phyloP scores from a whole-genome alignment of 345 rosid genomes.

The Boechera divaricarpa region DNA sequence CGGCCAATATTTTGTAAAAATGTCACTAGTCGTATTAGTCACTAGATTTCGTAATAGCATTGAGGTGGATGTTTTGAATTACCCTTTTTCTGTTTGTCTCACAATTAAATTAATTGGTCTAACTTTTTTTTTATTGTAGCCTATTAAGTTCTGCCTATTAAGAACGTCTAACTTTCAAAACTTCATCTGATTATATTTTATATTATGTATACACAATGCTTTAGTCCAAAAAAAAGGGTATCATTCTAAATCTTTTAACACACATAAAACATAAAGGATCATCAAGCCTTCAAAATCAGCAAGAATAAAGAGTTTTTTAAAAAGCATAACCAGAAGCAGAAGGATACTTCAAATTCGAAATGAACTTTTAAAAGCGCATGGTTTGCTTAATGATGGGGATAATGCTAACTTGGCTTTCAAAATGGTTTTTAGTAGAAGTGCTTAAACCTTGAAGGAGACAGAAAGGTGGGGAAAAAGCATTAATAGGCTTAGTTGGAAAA shows the following conservation, averaged over 20 bases:
- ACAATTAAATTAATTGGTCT: too few relatives aligned
- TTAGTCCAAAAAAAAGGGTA: background rate
- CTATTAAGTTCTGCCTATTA: background rate
- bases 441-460: conserved; percentile 42
- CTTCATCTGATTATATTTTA: background rate
- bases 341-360: conserved; percentile 20
- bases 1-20: too few relatives aligned
- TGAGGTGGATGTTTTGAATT: too few relatives aligned
- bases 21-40: too few relatives aligned
- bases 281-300: conserved; percentile 18
- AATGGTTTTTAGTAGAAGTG: conserved; percentile 17
- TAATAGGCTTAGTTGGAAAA: conserved; percentile 50
- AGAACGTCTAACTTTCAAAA: conserved; percentile 15
- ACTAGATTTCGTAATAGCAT: too few relatives aligned
- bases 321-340: conserved; percentile 40
- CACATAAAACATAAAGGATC: conserved; percentile 28
- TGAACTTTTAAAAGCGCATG: conserved; percentile 9
- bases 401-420: conserved; percentile 32
- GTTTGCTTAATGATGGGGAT: conserved; percentile 38
- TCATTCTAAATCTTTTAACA: background rate
- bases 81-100: too few relatives aligned
- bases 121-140: too few relatives aligned
- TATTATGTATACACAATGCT: background rate
- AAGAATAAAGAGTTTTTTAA: conserved; percentile 28
- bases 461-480: conserved; percentile 38